Conservation (phyloP, 2,329 filamentous ascomycete species). For the Colletotrichum higginsianum region DNA sequence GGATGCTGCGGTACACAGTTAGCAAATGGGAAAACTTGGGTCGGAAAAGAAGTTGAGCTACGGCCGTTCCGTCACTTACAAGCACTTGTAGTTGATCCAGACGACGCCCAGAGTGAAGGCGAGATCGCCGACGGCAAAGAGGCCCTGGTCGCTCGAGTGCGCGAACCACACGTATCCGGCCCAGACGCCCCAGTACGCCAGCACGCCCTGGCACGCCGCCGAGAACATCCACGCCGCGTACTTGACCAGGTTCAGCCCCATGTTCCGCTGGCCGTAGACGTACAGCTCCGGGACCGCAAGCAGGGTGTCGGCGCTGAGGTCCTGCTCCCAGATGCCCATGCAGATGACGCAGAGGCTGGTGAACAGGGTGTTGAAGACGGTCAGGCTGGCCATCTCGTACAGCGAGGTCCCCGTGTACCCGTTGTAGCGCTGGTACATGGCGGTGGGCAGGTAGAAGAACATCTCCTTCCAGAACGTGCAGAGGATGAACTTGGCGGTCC, state of each 20-base stretch:
- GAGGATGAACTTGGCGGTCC: slow-evolving; percentile 90
- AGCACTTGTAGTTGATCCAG: slow-evolving; percentile 83
- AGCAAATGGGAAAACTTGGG: too few species aligned
- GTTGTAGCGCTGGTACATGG: slow-evolving; percentile 85
- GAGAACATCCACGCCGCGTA: slow-evolving; percentile 86
- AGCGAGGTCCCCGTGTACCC: slow-evolving; percentile 93
- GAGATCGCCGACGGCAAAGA: slow-evolving; percentile 82
- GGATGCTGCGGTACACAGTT: slow-evolving; percentile 60
- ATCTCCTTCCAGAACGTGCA: slow-evolving; percentile 93
- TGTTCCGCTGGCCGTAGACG: slow-evolving; percentile 80
- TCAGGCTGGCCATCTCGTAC: slow-evolving; percentile 89
- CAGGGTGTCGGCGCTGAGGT: slow-evolving; percentile 85
- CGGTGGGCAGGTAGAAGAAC: slow-evolving; percentile 88
- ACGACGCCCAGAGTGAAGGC: slow-evolving; percentile 80
- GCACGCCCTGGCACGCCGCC: slow-evolving; percentile 79
- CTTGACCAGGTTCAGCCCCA: slow-evolving; percentile 80
- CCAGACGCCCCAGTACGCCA: slow-evolving; percentile 79
- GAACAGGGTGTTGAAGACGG: slow-evolving; percentile 95
- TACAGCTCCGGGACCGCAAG: slow-evolving; percentile 96
- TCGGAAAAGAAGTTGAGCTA: too few species aligned
- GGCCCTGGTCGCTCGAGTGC: slow-evolving; percentile 73
- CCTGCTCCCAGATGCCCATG: slow-evolving; percentile 92
- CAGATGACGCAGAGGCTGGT: slow-evolving; percentile 92
- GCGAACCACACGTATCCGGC: slow-evolving; percentile 65
- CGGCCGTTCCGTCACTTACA: slow-evolving; percentile 63